A percentile compares a stretch with the other conserved stretches of the same genome.
phyloP scores from a whole-genome alignment of 768 basidiomycete genomes.

The Rhizopogon salebrosus region DNA sequence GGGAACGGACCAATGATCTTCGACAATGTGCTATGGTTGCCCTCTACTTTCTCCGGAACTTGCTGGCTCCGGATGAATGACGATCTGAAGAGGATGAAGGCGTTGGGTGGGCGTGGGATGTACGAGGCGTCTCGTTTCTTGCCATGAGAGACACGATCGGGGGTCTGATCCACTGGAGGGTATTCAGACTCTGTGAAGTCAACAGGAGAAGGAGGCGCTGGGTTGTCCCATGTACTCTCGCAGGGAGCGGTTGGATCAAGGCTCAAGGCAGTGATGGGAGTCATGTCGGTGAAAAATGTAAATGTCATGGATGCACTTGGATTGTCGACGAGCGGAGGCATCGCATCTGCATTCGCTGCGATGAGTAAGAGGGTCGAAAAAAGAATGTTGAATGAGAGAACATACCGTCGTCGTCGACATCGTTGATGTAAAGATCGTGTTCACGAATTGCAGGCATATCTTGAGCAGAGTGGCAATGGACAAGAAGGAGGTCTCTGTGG shows the following conservation, averaged over 20 bases:
- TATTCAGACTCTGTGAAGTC: slow-evolving; percentile 14
- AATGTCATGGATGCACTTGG: slow-evolving; percentile 48
- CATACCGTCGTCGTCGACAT: slow-evolving; percentile 34
- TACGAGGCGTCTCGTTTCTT: slow-evolving; percentile 67
- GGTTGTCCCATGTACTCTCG: slow-evolving; percentile 29
- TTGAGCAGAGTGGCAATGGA: not conserved
- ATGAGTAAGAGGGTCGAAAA: not conserved
- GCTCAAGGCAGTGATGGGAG: slow-evolving; percentile 44
- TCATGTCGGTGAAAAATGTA: slow-evolving; percentile 62
- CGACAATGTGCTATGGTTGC: slow-evolving; percentile 73
- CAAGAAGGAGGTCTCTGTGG: not conserved
- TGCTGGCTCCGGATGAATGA: slow-evolving; percentile 71
- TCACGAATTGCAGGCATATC: slow-evolving; percentile 25
- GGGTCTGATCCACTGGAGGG: slow-evolving; percentile 22
- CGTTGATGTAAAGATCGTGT: slow-evolving; percentile 19
- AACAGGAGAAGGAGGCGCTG: slow-evolving; percentile 13
- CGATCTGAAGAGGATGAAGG: slow-evolving; percentile 81
- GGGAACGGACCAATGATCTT: slow-evolving; percentile 65
- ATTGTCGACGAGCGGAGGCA: slow-evolving; percentile 51
- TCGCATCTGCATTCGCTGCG: slow-evolving; percentile 31
- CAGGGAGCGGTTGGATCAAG: slow-evolving; percentile 28
- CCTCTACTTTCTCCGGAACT: slow-evolving; percentile 72
- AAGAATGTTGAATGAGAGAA: not conserved
- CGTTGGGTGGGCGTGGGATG: slow-evolving; percentile 81
- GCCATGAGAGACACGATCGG: slow-evolving; percentile 43